Percentiles rank a stretch among this genome's conserved stretches.
Conservation (phyloP, 1,139 yeast species). For the Yamadazyma friedrichii region DNA sequence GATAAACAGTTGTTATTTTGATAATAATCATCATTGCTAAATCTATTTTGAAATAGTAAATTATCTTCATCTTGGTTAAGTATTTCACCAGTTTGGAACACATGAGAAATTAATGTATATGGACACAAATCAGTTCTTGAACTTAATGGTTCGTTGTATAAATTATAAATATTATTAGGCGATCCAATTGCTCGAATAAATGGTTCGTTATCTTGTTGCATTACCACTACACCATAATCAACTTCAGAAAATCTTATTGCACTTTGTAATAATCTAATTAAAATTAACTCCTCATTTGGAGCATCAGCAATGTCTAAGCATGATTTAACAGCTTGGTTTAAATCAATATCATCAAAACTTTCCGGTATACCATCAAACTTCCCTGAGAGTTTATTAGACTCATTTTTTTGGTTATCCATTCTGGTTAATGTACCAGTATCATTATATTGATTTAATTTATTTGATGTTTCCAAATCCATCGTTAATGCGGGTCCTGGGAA, state of each 20-base stretch:
- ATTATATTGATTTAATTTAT: neutral
- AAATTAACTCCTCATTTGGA: slow-evolving; percentile 37
- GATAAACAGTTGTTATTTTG: slow-evolving; percentile 32
- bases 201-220: slow-evolving; percentile 35
- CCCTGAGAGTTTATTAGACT: neutral
- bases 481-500: slow-evolving; percentile 2
- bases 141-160: slow-evolving; percentile 39
- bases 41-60: slow-evolving; percentile 33
- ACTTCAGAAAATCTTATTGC: slow-evolving; percentile 42
- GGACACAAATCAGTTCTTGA: slow-evolving; percentile 49
- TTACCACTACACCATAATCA: slow-evolving; percentile 46
- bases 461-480: neutral
- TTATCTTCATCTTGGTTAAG: slow-evolving; percentile 39
- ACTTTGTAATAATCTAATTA: slow-evolving; percentile 39
- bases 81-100: slow-evolving; percentile 37
- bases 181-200: slow-evolving; percentile 47
- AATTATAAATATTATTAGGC: slow-evolving; percentile 32
- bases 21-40: slow-evolving; percentile 43
- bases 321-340: slow-evolving; percentile 37
- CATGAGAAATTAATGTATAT: slow-evolving; percentile 37
- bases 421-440: neutral
- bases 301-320: slow-evolving; percentile 53
- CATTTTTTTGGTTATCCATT: neutral
- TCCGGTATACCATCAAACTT: neutral
- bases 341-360: slow-evolving; percentile 12